Base-by-base conservation (phyloP, 1,284 basidiomycete species). In the Clitocybe nebularis region DNA sequence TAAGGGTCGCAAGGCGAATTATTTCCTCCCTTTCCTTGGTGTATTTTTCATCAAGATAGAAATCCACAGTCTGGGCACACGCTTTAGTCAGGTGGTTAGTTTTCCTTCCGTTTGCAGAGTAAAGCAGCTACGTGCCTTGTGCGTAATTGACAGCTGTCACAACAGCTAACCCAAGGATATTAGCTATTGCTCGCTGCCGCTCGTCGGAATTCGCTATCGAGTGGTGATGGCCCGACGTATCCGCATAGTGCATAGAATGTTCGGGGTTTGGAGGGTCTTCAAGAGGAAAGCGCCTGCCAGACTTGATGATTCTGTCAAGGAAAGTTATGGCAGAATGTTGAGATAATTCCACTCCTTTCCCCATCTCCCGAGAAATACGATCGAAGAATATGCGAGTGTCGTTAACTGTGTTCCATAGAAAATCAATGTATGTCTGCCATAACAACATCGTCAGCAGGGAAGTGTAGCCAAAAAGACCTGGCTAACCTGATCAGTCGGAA, bases 1-100 rank as follows among this genome's bases (percentile, higher is more conserved):
- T n/a, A n/a, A n/a, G n/a, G n/a, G 48, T 47, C n/a, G 57, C 53
- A 9, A 71, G 52, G 21, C 50, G 44, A 16, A 63, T 49, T 32
- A 75, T 64, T 40, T 62, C 54, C 0, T 58, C 57, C 7, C 61
- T 54, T 44, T 69, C 62, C 10, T 53, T 44, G 6, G 44, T 41
- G 25, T 58, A 58, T 16, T 50, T 54, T 17, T 64, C 60, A 39
- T 65, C 62, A 5, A 77, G 53, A 56, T 71, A 77, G 50, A 72
- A 74, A 53, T 75, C 68, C 33, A 77, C 63, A 23, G 74, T 64
- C 20, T 69, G 65, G 10, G 54, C 35, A 52, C 53, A 54, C 34
- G 52, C 54, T 59, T 33, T 28, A 39, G 17, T 1, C 16, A 34
- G 14, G 30, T 22, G 28, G 6, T 24, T 24, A 9, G 32, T 16